phyloP scores from a whole-genome alignment of 129 eudicot genomes.

The Cynara cardunculus region DNA sequence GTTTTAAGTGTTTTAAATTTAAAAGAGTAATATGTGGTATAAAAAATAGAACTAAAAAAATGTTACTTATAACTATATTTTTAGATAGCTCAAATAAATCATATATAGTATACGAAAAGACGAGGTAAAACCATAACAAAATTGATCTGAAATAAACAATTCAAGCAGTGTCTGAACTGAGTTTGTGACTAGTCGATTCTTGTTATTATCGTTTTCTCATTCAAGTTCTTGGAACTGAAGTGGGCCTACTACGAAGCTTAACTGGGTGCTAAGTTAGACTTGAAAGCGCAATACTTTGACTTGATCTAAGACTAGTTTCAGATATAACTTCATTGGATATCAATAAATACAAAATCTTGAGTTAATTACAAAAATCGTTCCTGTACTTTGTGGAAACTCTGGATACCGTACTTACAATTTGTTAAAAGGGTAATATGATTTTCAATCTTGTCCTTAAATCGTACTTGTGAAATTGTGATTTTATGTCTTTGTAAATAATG shows the following conservation, averaged over 20 bases:
- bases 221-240: not conserved
- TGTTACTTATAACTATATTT: not conserved
- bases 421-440: not conserved
- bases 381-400: not conserved
- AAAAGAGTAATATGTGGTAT: not conserved
- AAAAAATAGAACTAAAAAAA: no score
- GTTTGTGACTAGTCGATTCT: no score
- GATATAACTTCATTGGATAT: not conserved
- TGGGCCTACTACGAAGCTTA: not conserved
- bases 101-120: no score
- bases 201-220: not conserved
- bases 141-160: no score
- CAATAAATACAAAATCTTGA: no score
- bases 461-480: not conserved
- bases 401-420: no score
- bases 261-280: no score
- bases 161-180: not conserved
- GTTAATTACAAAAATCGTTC: not conserved
- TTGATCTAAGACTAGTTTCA: not conserved
- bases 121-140: no score
- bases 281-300: not conserved
- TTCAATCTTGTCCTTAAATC: no score
- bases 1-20: not conserved
- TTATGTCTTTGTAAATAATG: not conserved
- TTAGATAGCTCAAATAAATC: not conserved